These are phyloP conservation scores for Avena insularis DNA, from an alignment of 176 grass and related monocot genomes.

Conservation along the genomic window DNA sequence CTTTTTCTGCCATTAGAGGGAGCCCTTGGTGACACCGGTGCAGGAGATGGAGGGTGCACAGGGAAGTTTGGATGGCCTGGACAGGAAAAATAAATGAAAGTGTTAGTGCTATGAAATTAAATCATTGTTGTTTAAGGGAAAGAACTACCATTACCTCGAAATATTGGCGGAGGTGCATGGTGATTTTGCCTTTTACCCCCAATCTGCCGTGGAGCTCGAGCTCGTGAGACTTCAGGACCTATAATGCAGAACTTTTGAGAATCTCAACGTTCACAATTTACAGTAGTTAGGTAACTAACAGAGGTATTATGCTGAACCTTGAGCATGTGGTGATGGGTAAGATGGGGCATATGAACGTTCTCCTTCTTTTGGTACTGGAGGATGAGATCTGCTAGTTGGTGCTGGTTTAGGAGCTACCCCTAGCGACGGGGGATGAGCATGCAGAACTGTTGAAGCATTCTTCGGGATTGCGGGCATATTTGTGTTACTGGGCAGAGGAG, in stretches of 20 bases:
- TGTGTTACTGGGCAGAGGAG: slow-evolving; percentile 63
- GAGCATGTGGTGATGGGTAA: slow-evolving; percentile 51
- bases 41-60: slow-evolving; percentile 58
- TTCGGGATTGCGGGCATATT: slow-evolving; percentile 54
- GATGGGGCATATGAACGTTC: slow-evolving; percentile 46
- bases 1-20: slow-evolving; percentile 53
- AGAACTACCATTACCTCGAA: slow-evolving; percentile 54
- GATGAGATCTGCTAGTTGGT: slow-evolving; percentile 50
- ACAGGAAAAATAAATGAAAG: slow-evolving; percentile 31
- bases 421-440: slow-evolving; percentile 47
- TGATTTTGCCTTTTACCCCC: slow-evolving; percentile 52
- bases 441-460: slow-evolving; percentile 54
- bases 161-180: slow-evolving; percentile 49
- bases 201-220: slow-evolving; percentile 51
- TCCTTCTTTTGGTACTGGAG: slow-evolving; percentile 44
- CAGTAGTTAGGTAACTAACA: slow-evolving; percentile 3
- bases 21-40: slow-evolving; percentile 38
- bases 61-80: slow-evolving; percentile 54
- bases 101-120: slow-evolving; percentile 11
- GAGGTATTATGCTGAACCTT: slow-evolving; percentile 55
- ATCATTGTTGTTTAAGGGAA: background rate
- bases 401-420: slow-evolving; percentile 52
- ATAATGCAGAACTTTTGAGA: slow-evolving; percentile 37
- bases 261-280: slow-evolving; percentile 11
- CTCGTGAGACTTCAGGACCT: slow-evolving; percentile 43